A percentile compares a stretch with the other conserved stretches of the same genome.
phyloP scores from a whole-genome alignment of 306 rosid species.

The Benincasa hispida region DNA sequence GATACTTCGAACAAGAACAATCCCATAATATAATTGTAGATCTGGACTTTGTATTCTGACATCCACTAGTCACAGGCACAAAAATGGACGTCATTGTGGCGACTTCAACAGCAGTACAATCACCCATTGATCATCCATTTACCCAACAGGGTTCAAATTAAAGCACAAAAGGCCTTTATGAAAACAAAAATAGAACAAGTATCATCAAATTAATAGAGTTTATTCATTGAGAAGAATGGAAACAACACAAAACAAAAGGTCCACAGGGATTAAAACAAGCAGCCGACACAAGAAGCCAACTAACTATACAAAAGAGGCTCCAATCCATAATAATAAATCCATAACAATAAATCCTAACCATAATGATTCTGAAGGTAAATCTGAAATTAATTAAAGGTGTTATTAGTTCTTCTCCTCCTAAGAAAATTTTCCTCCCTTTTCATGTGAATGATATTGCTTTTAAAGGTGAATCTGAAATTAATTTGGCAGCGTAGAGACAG shows the following conservation, averaged over 20 bases:
- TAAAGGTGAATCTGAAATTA: no score
- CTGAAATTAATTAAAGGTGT: no score
- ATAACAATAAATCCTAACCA: neutral
- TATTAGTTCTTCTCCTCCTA: no score
- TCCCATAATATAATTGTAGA: neutral
- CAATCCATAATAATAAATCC: no score
- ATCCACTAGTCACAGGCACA: neutral
- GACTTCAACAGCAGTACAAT: neutral
- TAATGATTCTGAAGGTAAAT: no score
- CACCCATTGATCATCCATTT: neutral
- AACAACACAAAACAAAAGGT: neutral
- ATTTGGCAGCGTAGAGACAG: no score
- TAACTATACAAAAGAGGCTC: neutral
- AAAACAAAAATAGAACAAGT: neutral
- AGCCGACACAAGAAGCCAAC: neutral
- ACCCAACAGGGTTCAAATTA: neutral
- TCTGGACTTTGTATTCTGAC: neutral
- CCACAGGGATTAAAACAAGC: neutral
- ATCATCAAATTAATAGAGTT: neutral
- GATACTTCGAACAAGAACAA: slow-evolving; percentile 5
- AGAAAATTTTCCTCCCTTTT: no score
- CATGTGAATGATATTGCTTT: no score
- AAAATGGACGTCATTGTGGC: neutral
- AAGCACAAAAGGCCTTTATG: neutral
- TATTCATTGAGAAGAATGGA: neutral